Base-by-base conservation (phyloP, 108 stramenopile species). In the Cyclotella baltica region DNA sequence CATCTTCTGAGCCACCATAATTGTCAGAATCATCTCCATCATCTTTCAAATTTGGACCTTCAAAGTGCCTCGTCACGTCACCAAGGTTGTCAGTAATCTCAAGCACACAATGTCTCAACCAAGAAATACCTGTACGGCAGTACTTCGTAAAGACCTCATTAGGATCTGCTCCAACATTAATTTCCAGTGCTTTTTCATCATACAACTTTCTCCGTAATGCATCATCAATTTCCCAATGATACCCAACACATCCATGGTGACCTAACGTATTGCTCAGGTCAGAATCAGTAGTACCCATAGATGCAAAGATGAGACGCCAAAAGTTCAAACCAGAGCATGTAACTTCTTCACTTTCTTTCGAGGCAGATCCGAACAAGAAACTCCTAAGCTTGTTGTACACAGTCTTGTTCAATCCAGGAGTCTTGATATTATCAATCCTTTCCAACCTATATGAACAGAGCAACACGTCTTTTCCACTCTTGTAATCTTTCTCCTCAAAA, bases 331-430 rank as follows among this genome's bases (percentile, higher is more conserved):
- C 65, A 0, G 73, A 73, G 27, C 62, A 65, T 20, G 73, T 67
- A n/a, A 51, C 29, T 22, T 48, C 22, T 31, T 73, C 58, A 37
- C 43, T 67, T 46, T 73, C 33, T 40, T 48, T 36, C 18, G 73
- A 59, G 46, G 28, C 46, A 30, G 37, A 13, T 4, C 73, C 73
- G 11, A 48, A 73, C 13, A 73, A 67, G 33, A 73, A 73, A 67
- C 34, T 67, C 23, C 73, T 64, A 15, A 73, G 40, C 46, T 67
- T 73, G 3, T 22, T 22, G 23, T 34, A 20, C 4, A 65, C 31
- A 35, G 63, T n/a, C 47, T 73, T 73, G 73, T 67, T 73, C 5
- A 73, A 46, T 11, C 66, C 22, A 23, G 65, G 67, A n/a, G 73
- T 73, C 0, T 73, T 67, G 30, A 73, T 73, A 22, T 67, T 46